These are phyloP conservation scores for Oryza longistaminata DNA, from an alignment of 176 grass and related monocot genomes.

Conservation along the genomic window DNA sequence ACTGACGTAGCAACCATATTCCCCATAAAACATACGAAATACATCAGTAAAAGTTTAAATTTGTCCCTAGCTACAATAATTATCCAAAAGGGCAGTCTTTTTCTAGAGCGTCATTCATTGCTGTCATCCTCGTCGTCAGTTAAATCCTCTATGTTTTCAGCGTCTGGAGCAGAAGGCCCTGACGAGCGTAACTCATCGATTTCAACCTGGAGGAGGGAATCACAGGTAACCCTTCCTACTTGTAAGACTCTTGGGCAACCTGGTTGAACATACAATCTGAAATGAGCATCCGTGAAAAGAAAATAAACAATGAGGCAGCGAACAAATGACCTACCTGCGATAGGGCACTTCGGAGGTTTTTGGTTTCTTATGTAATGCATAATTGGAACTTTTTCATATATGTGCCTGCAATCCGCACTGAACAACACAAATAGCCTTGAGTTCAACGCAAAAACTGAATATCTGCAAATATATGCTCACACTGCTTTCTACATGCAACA, in stretches of 20 bases:
- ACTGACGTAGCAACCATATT: neutral
- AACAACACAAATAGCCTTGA: slow-evolving; percentile 30
- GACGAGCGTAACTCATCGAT: slow-evolving; percentile 70
- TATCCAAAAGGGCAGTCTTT: neutral
- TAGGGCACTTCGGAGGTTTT: slow-evolving; percentile 60
- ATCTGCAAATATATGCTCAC: neutral
- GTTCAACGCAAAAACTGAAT: slow-evolving; percentile 2
- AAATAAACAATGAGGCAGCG: neutral
- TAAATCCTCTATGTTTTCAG: slow-evolving; percentile 61
- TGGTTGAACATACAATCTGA: slow-evolving; percentile 30
- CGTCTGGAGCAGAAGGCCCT: slow-evolving; percentile 16
- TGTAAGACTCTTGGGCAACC: slow-evolving; percentile 64
- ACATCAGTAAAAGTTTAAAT: neutral
- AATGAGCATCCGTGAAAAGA: neutral
- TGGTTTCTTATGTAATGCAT: slow-evolving; percentile 54
- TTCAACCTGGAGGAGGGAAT: slow-evolving; percentile 63
- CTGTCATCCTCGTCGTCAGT: slow-evolving; percentile 34
- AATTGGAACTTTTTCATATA: slow-evolving; percentile 73
- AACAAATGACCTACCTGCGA: slow-evolving; percentile 58
- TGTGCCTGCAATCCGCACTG: slow-evolving; percentile 78
- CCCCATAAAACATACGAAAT: neutral
- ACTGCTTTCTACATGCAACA: neutral
- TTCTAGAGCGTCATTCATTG: neutral
- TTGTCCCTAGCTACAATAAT: neutral
- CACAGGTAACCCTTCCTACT: slow-evolving; percentile 55